Base-by-base conservation (phyloP, 169 alveolate genomes). In the Plasmodium adleri region DNA sequence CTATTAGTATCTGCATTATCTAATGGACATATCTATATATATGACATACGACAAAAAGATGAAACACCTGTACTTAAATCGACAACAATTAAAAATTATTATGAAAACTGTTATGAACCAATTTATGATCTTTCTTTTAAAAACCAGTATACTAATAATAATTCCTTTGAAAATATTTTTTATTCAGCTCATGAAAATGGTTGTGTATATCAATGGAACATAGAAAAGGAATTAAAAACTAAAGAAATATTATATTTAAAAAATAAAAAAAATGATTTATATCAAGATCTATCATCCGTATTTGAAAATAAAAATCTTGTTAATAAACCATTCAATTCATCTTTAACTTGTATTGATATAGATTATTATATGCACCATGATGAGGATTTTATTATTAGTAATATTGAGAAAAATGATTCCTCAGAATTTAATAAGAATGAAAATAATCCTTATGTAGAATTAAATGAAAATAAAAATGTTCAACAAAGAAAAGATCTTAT, bases 101-200 rank as follows among this genome's bases (percentile, higher is more conserved):
- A 68, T 72, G 90, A 80, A 1, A 80, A 80, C 28, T 68, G 85
- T 62, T 80, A 39, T 68, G 90, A 80, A 67, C 90, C 90, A 47
- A 80, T 80, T 32, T 80, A 80, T 54, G 90, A 80, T 72, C 39
- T 80, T 6, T 52, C 85, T 20, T 80, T 80, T 67, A 80, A 80
- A 68, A 68, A 60, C 22, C 54, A 17, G 47, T 68, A 52, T 72
- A 43, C 56, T 43, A 49, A 72, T 4, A 80, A 54, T 28, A 54
- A 52, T 47, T 39, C 43, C 3, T 12, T n/a, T 43, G 90, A 80
- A 80, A 52, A 64, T 58, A 60, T 80, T 80, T 80, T 80, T 72
- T 80, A 80, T 72, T 68, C 90, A 17, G 90, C 90, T 2, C 90
- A 80, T 68, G 90, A 80, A 80, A 80, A 68, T 80, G 90, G 90